Base-by-base conservation (phyloP, 2,329 filamentous ascomycete species). In the Trichoderma lentiforme region DNA sequence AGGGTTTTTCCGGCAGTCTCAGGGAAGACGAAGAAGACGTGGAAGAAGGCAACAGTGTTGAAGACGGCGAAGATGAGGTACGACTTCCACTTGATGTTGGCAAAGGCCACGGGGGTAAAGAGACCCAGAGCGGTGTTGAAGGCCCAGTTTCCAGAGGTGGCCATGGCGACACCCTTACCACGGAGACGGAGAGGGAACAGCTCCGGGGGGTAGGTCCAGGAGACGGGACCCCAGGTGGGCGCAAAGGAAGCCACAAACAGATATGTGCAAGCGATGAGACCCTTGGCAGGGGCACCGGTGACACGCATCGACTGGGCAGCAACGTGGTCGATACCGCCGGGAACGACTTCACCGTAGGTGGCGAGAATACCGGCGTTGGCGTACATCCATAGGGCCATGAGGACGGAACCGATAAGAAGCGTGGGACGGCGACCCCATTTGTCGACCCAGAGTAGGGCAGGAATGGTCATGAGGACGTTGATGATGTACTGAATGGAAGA, bases 401-500 rank as follows among this genome's bases (percentile, higher is more conserved):
- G 88, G 24, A 91, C 82, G 43, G 85, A 88, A 71, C 91, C 91
- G n/a, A 86, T 81, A 63, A 92, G 88, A 72, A 93, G 86, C 8
- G 92, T 84, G 71, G 89, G 87, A 60, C 91, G 90, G 74, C 93
- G 92, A 61, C 93, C 93, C 89, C 91, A 93, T 70, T 86, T 85
- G 76, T 96, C 93, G 76, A 95, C 87, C 83, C 85, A 95, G 71
- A 95, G 81, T 28, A 95, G 86, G 1, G 92, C 92, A 0, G 92
- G 91, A 3, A 95, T 79, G 0, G 93, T 95, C 90, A 93, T 93
- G 67, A 90, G 73, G 1, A 95, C 92, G 79, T 95, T 95, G 84
- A 95, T 93, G 76, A 94, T 86, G 74, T 89, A 89, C 75, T 87
- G 85, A 21, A 89, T 86, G 5, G 85, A 86, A 0, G 87, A 87